Evolutionary conservation across 1,284 basidiomycete genomes (phyloP), one percentile per base, ranked within the genome.

Genomic region (Apiotrichum gamsii): DNA sequence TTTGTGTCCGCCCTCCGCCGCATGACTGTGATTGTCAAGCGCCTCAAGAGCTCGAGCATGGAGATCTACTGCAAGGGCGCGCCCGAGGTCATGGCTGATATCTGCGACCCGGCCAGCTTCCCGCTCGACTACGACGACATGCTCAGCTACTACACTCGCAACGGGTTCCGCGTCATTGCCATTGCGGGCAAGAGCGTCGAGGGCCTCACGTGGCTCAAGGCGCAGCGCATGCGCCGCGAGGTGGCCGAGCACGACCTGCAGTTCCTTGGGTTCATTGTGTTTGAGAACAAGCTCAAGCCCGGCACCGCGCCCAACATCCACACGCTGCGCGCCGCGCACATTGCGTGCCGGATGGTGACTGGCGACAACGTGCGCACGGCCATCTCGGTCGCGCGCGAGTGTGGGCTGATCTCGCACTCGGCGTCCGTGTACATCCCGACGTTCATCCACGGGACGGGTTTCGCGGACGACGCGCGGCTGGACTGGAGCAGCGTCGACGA

Each of bases 1-100:
- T 99, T 99, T 65, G 89, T 94, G 4, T 96, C 93, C 2, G 77
- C 87, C 5, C 78, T 98, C 18, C 81, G 95, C 29, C 77, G 95
- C 43, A 99, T 98, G 95, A 95, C 90, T 55, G 95, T 98, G 23
- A 82, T 99, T 47, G 94, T 97, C 61, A 98, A 97, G 72, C 80
- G 89, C 43, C 80, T 98, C 49, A 95, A 88, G 72, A 93, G 91
- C 55, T 82, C 75, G 37, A 90, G 87, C 65, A 97, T 98, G 89
- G 94, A 98, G 67, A 80, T 97, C 8, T 98, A 96, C 68, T 93
- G 94, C 65, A 99, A 99, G 70, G 95, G 95, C 19, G 95, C 95
- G 1, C 95, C 95, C 0, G 95, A 99, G 70, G 89, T 95, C 46
- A 98, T 99, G 91, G 71, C 76, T 3, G 93, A 95, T 38, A 97